Evolutionary conservation across 139 green algal species (phyloP).

Genomic region (Pseudopediastrum boryanum): DNA sequence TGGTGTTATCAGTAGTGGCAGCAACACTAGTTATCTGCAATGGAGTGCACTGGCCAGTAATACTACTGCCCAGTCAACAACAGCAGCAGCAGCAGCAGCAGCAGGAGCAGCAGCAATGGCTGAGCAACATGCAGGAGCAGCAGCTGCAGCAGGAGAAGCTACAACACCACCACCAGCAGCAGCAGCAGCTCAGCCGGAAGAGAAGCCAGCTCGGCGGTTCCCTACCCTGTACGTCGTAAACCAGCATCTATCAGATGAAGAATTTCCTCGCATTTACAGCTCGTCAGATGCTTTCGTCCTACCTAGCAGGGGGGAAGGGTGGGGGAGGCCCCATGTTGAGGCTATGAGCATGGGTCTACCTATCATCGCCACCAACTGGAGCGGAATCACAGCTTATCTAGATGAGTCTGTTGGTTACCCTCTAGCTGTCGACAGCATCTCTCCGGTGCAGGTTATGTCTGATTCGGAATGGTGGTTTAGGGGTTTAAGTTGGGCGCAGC

Average conservation of each 20-base stretch:
- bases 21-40: neutral
- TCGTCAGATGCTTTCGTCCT: slow-evolving; percentile 82
- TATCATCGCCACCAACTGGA: slow-evolving; percentile 75
- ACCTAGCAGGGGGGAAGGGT: slow-evolving; percentile 74
- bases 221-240: slow-evolving; percentile 60
- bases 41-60: neutral
- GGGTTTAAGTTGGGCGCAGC: slow-evolving; percentile 62
- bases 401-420: slow-evolving; percentile 46
- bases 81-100: too few relatives aligned
- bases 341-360: slow-evolving; percentile 75
- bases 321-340: slow-evolving; percentile 76
- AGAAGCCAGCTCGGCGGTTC: neutral
- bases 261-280: slow-evolving; percentile 58
- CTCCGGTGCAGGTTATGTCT: slow-evolving; percentile 20
- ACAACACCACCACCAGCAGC: slow-evolving; percentile 16
- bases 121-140: neutral
- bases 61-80: neutral
- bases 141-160: neutral
- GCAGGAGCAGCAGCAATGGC: too few relatives aligned
- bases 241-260: slow-evolving; percentile 44
- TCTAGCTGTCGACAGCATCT: slow-evolving; percentile 50
- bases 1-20: neutral
- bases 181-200: neutral
- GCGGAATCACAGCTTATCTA: slow-evolving; percentile 52
- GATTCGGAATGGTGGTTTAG: slow-evolving; percentile 40